phyloP scores from a whole-genome alignment of 2,329 filamentous ascomycete species.

The Penicillium sp. region DNA sequence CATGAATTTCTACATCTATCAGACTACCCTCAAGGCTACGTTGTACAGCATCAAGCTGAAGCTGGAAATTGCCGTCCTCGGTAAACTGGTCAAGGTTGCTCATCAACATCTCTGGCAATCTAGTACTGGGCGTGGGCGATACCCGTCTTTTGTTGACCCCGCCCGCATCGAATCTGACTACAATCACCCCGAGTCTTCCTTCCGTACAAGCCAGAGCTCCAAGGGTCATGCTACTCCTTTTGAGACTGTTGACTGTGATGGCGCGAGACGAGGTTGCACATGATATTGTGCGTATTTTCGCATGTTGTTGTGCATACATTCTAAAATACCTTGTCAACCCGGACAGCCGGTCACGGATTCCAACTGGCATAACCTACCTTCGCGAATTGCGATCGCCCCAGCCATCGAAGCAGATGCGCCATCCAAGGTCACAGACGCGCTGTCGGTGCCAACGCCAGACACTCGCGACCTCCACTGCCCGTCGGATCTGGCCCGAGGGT shows the following conservation, averaged over 20 bases:
- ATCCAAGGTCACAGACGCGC: background rate
- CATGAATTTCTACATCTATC: constrained; percentile 38
- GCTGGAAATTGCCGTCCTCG: constrained; percentile 53
- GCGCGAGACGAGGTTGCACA: background rate
- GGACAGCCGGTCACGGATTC: background rate
- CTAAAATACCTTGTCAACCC: background rate
- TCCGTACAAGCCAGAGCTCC: constrained; percentile 10
- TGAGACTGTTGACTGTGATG: constrained; percentile 12
- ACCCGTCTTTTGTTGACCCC: constrained; percentile 23
- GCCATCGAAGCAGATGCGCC: background rate
- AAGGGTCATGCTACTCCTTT: constrained; percentile 16
- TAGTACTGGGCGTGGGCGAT: constrained; percentile 8
- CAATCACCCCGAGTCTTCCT: constrained; percentile 10
- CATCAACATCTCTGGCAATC: constrained; percentile 26
- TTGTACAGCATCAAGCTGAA: constrained; percentile 42
- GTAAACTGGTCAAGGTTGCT: constrained; percentile 39
- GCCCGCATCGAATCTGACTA: constrained; percentile 15
- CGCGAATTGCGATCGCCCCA: background rate
- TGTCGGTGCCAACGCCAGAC: background rate
- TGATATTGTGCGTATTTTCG: background rate
- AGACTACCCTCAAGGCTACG: constrained; percentile 39
- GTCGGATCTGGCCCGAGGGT: background rate
- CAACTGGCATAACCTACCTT: background rate
- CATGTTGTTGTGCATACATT: background rate
- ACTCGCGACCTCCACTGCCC: background rate